Evolutionary conservation across 305 asterid species (phyloP), one percentile per base, ranked within the genome.

Genomic region (Fraxinus floribunda): DNA sequence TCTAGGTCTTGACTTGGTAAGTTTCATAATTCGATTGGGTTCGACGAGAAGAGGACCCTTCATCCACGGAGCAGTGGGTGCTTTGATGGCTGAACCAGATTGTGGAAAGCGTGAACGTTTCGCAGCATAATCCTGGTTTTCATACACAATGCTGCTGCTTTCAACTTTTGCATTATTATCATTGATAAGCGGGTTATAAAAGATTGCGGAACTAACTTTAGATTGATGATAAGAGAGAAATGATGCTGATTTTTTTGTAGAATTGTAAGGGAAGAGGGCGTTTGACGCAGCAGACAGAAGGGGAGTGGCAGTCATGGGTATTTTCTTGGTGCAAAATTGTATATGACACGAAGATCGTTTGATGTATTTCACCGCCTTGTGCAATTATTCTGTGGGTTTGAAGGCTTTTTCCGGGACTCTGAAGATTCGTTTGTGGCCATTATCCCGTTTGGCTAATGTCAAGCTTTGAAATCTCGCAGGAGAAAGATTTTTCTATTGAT

Each of bases 51-150:
- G 97, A 66, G 95, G 93, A 39, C 87, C 90, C 84, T 84, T 91
- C 97, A 94, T 94, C 99, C 99, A 94, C 66, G 99, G n/a, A n/a
- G n/a, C n/a, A n/a, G n/a, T n/a, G n/a, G n/a, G 98, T 2, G 92
- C 95, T 87, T 90, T 92, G 78, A 88, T 68, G 75, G 83, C 78
- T 70, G 91, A 86, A 77, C 80, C 81, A 71, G 89, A 86, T 81
- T 77, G 79, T 35, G 88, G 78, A 83, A 46, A 8, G 72, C 89
- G 64, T 79, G 87, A 83, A 62, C 91, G 79, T 46, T 86, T 84
- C 26, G 88, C 32, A 16, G 15, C 18, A 35, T 41, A 57, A 57
- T 80, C 88, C 68, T 78, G 84, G 77, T 39, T 36, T 39, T 79
- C 86, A 72, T 70, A 18, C 26, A 86, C 85, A 22, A 52, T 20